Conservation (phyloP, 2,329 filamentous ascomycete genomes). For the Pseudohalonectria lignicola region DNA sequence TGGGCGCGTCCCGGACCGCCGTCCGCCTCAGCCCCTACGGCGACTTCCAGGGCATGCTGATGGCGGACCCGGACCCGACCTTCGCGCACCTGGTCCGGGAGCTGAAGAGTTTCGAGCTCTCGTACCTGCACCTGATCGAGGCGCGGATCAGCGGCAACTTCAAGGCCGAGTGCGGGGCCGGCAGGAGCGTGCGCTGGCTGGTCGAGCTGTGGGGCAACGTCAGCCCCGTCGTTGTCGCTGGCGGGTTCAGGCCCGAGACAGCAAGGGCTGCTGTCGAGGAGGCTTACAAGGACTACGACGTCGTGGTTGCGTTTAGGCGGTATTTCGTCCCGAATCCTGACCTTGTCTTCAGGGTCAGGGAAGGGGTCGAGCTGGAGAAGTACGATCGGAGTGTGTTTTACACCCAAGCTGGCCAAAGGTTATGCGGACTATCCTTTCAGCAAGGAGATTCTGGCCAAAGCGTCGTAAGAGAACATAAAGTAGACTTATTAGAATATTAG, state of each 20-base stretch:
- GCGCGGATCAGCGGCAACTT: conserved; percentile 28
- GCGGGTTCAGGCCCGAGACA: conserved; percentile 12
- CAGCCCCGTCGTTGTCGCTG: conserved; percentile 19
- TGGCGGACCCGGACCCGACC: conserved; percentile 44
- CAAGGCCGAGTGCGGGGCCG: conserved; percentile 23
- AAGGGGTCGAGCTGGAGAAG: conserved; percentile 21
- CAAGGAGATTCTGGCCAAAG: neutral
- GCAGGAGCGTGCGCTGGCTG: conserved; percentile 18
- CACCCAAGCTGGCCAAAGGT: neutral
- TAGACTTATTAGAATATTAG: no score
- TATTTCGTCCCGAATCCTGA: conserved; percentile 33
- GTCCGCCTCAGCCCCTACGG: conserved; percentile 45
- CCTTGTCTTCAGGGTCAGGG: conserved; percentile 24
- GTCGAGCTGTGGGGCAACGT: conserved; percentile 21
- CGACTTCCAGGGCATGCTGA: conserved; percentile 45
- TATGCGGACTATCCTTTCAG: neutral
- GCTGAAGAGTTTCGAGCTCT: conserved; percentile 35
- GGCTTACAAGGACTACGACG: conserved; percentile 13
- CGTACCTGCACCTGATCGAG: conserved; percentile 48
- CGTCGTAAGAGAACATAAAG: no score
- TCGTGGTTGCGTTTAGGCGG: conserved; percentile 26
- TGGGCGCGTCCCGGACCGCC: conserved; percentile 36
- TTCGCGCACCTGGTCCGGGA: conserved; percentile 40
- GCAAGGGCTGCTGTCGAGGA: conserved; percentile 16
- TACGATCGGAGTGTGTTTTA: conserved; percentile 29